Evolutionary conservation across 495 filamentous ascomycete species (phyloP).

Genomic region (Lentithecium fluviatile): DNA sequence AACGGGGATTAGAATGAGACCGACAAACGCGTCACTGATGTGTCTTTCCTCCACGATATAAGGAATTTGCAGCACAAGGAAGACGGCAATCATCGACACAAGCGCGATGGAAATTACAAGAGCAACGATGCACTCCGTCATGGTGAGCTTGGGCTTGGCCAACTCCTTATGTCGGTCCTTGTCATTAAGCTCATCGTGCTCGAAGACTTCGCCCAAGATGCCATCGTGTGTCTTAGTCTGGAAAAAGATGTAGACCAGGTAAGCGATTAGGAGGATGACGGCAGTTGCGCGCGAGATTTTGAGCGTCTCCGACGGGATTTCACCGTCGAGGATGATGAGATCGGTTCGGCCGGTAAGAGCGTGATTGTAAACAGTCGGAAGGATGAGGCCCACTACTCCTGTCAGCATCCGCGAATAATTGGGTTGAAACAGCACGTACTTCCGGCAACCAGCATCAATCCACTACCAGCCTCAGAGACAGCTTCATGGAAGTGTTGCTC

Average conservation of each 20-base stretch:
- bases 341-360: conserved; percentile 51
- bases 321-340: conserved; percentile 33
- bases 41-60: conserved; percentile 61
- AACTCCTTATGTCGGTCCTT: conserved; percentile 65
- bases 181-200: conserved; percentile 69
- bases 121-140: conserved; percentile 70
- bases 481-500: conserved; percentile 68
- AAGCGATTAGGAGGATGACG: conserved; percentile 76
- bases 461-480: conserved; percentile 77
- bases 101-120: conserved; percentile 65
- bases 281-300: conserved; percentile 74
- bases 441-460: conserved; percentile 71
- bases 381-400: conserved; percentile 63
- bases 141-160: conserved; percentile 68
- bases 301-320: conserved; percentile 52
- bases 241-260: conserved; percentile 72
- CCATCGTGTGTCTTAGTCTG: conserved; percentile 80
- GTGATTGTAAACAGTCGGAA: conserved; percentile 74
- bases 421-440: conserved; percentile 31
- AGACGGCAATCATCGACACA: conserved; percentile 78
- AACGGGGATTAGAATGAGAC: conserved; percentile 64
- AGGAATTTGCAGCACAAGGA: conserved; percentile 77
- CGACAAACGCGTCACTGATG: conserved; percentile 62
- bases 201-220: conserved; percentile 70
- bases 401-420: conserved; percentile 9